Percentiles rank a stretch among this genome's conserved stretches.
phyloP scores from a whole-genome alignment of 2,329 filamentous ascomycete genomes.

The Madurella mycetomatis region DNA sequence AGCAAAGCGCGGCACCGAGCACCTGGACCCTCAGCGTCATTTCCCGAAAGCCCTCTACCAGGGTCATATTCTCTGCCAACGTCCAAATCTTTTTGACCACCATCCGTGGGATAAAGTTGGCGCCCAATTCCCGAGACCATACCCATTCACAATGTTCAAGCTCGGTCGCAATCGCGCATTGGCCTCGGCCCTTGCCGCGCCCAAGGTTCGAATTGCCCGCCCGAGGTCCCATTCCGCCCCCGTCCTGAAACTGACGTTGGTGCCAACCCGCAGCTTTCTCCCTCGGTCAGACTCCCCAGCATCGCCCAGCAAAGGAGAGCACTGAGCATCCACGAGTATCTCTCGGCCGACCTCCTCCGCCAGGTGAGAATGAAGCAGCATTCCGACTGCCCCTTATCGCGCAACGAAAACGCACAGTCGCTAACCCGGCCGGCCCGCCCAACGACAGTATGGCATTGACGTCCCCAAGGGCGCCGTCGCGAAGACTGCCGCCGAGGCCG shows the following conservation, averaged over 20 bases:
- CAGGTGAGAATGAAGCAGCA: conserved; percentile 43
- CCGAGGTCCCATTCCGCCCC: too few species aligned
- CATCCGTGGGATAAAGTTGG: neutral
- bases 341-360: conserved; percentile 86
- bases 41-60: conserved; percentile 16
- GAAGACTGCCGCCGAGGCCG: conserved; percentile 77
- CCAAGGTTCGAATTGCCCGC: conserved; percentile 56
- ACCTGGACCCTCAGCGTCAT: conserved; percentile 21
- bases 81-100: neutral
- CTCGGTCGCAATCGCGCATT: conserved; percentile 75
- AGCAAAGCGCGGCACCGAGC: conserved; percentile 1
- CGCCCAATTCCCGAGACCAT: neutral
- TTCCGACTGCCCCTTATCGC: conserved; percentile 19
- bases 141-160: conserved; percentile 69
- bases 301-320: conserved; percentile 66
- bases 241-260: conserved; percentile 24
- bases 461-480: conserved; percentile 89
- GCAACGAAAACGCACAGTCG: conserved; percentile 1
- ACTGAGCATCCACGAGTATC: conserved; percentile 97
- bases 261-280: conserved; percentile 37
- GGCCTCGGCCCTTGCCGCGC: conserved; percentile 72
- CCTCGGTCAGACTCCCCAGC: conserved; percentile 56
- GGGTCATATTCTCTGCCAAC: neutral
- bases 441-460: conserved; percentile 78
- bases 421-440: conserved; percentile 12